phyloP scores from a whole-genome alignment of 2,329 filamentous ascomycete species.

The Alternaria brassicae region DNA sequence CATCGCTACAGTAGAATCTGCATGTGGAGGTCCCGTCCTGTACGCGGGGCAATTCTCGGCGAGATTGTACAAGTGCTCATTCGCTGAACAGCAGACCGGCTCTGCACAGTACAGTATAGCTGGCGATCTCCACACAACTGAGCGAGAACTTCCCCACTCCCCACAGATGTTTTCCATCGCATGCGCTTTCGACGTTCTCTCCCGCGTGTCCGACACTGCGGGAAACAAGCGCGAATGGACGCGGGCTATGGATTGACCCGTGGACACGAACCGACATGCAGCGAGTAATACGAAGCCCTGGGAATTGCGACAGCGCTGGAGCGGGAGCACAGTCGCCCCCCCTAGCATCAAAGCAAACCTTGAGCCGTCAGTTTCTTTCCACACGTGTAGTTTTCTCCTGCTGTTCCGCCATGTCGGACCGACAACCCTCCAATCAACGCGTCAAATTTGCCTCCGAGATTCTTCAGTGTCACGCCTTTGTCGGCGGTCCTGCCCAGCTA shows the following conservation, averaged over 20 bases:
- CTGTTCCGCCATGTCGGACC: constrained; percentile 17
- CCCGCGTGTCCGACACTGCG: constrained; percentile 5
- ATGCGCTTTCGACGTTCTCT: neutral
- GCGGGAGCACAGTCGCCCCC: neutral
- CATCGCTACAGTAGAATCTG: neutral
- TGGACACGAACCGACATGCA: neutral
- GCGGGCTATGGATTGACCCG: constrained; percentile 16
- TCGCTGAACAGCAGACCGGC: constrained; percentile 26
- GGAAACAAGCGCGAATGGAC: constrained; percentile 17
- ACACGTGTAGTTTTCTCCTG: constrained; percentile 5
- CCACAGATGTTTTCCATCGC: constrained; percentile 1
- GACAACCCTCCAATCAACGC: constrained; percentile 19
- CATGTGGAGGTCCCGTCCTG: neutral
- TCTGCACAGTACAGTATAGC: too few relatives aligned
- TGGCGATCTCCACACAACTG: constrained; percentile 8
- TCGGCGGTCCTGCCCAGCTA: constrained; percentile 30
- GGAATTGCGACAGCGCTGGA: neutral
- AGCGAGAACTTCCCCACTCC: constrained; percentile 5
- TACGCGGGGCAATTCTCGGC: neutral
- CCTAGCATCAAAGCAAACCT: neutral
- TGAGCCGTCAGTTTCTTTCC: neutral
- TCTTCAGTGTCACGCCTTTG: constrained; percentile 6
- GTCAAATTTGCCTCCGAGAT: neutral
- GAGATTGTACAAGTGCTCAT: constrained; percentile 2
- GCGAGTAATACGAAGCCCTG: neutral